These are phyloP conservation scores for Helminthosporium solani DNA, from an alignment of 2,329 filamentous ascomycete genomes.

Conservation along the genomic window DNA sequence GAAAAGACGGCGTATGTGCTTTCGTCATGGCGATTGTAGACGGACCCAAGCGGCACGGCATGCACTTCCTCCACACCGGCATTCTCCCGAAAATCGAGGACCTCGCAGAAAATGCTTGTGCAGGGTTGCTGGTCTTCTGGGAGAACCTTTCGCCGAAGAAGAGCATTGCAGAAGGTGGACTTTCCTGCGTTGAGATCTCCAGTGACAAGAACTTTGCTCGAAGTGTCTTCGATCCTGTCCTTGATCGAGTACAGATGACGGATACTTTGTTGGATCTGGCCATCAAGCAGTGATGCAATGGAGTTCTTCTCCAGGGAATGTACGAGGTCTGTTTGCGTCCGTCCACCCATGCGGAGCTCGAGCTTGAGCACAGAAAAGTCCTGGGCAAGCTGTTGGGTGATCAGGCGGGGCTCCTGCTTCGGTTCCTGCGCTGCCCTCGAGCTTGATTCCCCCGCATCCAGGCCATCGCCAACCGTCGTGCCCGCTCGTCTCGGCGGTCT, in stretches of 20 bases:
- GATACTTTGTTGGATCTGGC: slow-evolving; percentile 91
- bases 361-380: slow-evolving; percentile 96
- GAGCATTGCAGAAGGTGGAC: slow-evolving; percentile 98
- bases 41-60: slow-evolving; percentile 77
- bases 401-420: slow-evolving; percentile 72
- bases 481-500: slow-evolving; percentile 65
- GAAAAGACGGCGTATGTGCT: slow-evolving; percentile 88
- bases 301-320: slow-evolving; percentile 92
- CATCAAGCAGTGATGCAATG: slow-evolving; percentile 85
- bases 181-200: slow-evolving; percentile 97
- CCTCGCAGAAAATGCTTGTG: slow-evolving; percentile 97
- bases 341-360: slow-evolving; percentile 82
- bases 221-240: slow-evolving; percentile 94
- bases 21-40: slow-evolving; percentile 88
- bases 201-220: slow-evolving; percentile 94
- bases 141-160: slow-evolving; percentile 85
- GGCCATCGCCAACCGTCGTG: slow-evolving; percentile 63
- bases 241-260: slow-evolving; percentile 83
- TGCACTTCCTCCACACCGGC: slow-evolving; percentile 91
- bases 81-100: slow-evolving; percentile 89
- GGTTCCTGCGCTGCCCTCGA: slow-evolving; percentile 63
- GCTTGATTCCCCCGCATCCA: slow-evolving; percentile 68
- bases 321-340: slow-evolving; percentile 86
- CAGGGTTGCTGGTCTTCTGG: slow-evolving; percentile 98
- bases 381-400: slow-evolving; percentile 89